Percentiles rank a stretch among this genome's conserved stretches.
phyloP scores from a whole-genome alignment of 768 basidiomycete genomes.

The Sutorius australiensis region DNA sequence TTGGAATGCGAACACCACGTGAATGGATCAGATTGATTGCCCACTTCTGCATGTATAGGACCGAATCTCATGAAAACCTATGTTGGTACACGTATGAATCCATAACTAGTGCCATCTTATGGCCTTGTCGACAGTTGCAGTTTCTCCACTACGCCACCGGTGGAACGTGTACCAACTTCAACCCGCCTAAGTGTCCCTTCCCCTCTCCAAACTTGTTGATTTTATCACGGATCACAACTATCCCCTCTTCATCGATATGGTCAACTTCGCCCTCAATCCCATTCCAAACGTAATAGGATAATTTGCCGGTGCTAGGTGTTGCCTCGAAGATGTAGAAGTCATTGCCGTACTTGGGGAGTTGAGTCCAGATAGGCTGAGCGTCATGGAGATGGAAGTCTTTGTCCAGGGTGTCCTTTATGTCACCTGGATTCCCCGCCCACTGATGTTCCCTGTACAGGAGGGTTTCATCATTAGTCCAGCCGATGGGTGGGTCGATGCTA shows the following conservation, averaged over 20 bases:
- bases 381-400: neutral
- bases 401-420: neutral
- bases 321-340: constrained; percentile 1
- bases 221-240: neutral
- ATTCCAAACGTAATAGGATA: constrained; percentile 4
- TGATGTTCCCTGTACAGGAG: neutral
- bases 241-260: neutral
- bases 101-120: too few species aligned
- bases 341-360: neutral
- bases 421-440: neutral
- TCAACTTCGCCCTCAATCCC: neutral
- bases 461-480: constrained; percentile 1
- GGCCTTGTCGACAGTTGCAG: too few species aligned
- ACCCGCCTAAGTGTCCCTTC: neutral
- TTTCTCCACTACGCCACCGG: too few species aligned
- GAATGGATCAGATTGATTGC: too few species aligned
- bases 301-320: neutral
- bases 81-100: too few species aligned
- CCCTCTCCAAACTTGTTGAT: neutral
- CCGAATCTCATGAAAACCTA: too few species aligned
- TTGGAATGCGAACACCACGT: too few species aligned
- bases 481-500: neutral
- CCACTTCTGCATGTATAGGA: too few species aligned
- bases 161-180: neutral
- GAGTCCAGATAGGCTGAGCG: neutral